Base-by-base conservation (phyloP, 2,329 filamentous ascomycete genomes). In the Verticillium nubilum region DNA sequence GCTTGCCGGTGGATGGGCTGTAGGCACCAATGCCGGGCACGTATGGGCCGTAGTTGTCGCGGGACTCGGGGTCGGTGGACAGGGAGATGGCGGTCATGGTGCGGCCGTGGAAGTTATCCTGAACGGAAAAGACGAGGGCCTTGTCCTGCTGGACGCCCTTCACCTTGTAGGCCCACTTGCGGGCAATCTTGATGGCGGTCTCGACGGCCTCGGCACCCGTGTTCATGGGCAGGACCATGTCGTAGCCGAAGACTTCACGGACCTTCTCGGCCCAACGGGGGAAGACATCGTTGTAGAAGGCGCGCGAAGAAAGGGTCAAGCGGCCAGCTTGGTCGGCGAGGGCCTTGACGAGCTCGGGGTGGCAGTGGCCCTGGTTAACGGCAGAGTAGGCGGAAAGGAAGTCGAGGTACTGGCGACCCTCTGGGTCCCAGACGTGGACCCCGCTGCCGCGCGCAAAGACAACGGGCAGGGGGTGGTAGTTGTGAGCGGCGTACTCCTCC, bases 211-310 rank as follows among this genome's bases (percentile, higher is more conserved):
- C 94, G 25, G 94, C 94, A 61, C 94, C 94, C 2, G 94, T 98
- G 80, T 97, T 97, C 93, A 98, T 97, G 65, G 94, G 94, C 74
- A 98, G 78, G 33, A 97, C 92, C 94, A 97, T 97, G 76, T 98
- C 94, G 73, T 96, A 98, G 63, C 92, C 92, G 73, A 97, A 97
- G 72, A 91, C 88, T 66, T 86, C 78, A 67, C 91, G 93, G 64
- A 97, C 88, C 77, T 95, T 97, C 77, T 97, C 89, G 6, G 94
- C 94, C 82, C 96, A 98, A 65, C 89, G 87, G 60, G 94, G 94
- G 78, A 98, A 98, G 64, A 98, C 95, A 79, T 98, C 94, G 74
- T 98, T 99, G 83, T 98, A 89, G 79, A 98, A 99, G 57, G 95
- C 95, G 62, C 94, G 87, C 62, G 92, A 97, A 76, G 92, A 97